Evolutionary conservation across 352 stramenopile genomes (phyloP), one percentile per base, ranked within the genome.

Genomic region (Pythium aphanidermatum): DNA sequence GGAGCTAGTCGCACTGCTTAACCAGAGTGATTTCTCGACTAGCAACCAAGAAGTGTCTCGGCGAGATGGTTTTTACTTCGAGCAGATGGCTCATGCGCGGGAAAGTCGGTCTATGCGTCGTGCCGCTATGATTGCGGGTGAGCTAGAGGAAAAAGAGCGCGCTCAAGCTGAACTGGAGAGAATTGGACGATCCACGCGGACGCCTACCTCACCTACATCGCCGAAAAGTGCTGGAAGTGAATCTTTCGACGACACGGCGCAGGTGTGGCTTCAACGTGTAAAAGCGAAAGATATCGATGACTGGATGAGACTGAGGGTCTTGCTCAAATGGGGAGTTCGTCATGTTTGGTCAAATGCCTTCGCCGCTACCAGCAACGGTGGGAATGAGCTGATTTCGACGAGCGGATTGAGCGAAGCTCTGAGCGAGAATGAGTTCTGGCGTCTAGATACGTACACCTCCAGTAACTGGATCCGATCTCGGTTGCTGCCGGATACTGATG

Each of bases 391-490:
- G 9, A 30, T 51, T 25, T 37, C 45, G 7, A 38, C 38, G 13
- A 63, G 58, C 30, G 37, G 28, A 1, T 36, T 63, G 27, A 47
- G 33, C 29, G 47, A 63, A 20, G 55, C 55, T 8, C 33, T 63
- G 13, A 52, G 57, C 16, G 69, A 83, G 25, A 86, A 86, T 28
- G 74, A 86, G 38, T 90, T 83, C 23, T 92, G 77, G 80, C 67
- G 78, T 35, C 47, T 92, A 13, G 80, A 92, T 50, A 77, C 68
- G 17, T 92, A 90, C 44, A 92, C 80, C n/a, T 92, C 80, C 5
- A 90, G 77, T 51, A 92, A 92, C 34, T 92, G 77, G 77, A 86
- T 90, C 24, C 80, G 80, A 11, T 87, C 75, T 49, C 77, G 80
- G n/a, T 44, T 92, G 17, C 51, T 92, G 9, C 80, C 80, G 1